These are phyloP conservation scores for Aspergillus baeticus DNA, from an alignment of 495 filamentous ascomycete species.

Conservation along the genomic window DNA sequence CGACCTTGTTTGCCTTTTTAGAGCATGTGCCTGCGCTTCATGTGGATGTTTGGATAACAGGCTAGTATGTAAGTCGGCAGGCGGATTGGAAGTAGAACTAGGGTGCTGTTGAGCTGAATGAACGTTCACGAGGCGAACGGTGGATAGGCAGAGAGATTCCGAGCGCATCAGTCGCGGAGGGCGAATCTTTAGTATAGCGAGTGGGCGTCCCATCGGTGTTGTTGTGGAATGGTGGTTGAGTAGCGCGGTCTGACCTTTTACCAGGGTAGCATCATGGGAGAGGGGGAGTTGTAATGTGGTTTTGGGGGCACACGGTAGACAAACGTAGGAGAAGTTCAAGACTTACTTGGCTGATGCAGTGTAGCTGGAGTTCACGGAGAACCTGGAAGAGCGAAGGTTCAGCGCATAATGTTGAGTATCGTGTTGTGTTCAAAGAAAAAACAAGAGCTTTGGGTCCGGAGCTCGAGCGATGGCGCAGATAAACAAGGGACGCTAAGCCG, in stretches of 20 bases:
- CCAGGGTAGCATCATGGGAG: constrained; percentile 60
- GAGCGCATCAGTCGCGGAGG: neutral
- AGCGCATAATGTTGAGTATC: no score
- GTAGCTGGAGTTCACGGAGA: neutral
- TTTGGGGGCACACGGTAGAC: neutral
- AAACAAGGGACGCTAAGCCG: constrained; percentile 16
- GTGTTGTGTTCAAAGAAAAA: neutral
- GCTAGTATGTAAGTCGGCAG: no score
- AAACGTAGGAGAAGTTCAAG: neutral
- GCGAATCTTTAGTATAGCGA: neutral
- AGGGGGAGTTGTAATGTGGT: constrained; percentile 2
- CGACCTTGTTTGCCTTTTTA: constrained; percentile 24
- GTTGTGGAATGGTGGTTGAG: constrained; percentile 14
- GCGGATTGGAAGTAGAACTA: neutral
- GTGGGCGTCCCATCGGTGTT: constrained; percentile 27
- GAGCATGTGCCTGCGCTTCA: constrained; percentile 29
- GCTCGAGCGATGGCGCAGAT: neutral
- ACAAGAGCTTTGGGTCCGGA: no score
- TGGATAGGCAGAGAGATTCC: constrained; percentile 16
- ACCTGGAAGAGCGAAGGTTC: neutral
- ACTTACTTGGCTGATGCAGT: neutral
- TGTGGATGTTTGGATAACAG: neutral
- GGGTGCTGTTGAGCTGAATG: constrained; percentile 7
- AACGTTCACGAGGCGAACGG: constrained; percentile 2
- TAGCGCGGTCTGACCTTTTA: constrained; percentile 62